Evolutionary conservation across 192 early-diverging fungal species (phyloP), one percentile per base, ranked within the genome.

Genomic region (Coemansia sp.): DNA sequence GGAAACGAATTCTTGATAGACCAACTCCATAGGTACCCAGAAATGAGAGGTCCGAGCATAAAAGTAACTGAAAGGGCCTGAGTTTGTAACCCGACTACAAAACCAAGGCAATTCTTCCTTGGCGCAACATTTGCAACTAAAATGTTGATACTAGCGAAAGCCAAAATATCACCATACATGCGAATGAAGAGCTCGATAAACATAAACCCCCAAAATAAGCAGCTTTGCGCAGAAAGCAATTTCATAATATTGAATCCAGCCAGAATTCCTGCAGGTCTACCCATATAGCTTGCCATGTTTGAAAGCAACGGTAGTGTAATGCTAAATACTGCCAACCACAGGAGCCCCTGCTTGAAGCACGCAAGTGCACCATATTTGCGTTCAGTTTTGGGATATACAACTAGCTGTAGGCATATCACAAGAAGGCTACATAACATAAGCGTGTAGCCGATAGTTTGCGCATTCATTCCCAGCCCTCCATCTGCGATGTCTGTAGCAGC

Each of bases 381-480:
- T 15, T 70, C 74, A 4, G 81, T 40, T 1, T 61, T 37, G 3
- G 82, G 85, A 20, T 84, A 85, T 0, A 72, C 29, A 0, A 83
- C 55, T 0, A 88, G 70, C 59, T 88, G 87, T 15, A 83, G 43
- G 21, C 77, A 74, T 18, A 88, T 30, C 4, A 82, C 74, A 8
- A 68, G 59, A 2, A 74, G 34, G 2, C 82, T 74, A 0, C 75
- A 65, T 10, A 73, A 40, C 0, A 79, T 60, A 33, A 88, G 43
- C 0, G 82, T 78, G 2, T 75, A 49, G 4, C 86, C 85, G 49
- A 88, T 85, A 21, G 68, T 59, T 28, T 70, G 73, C 2, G 82
- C 51, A n/a, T 46, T 58, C 26, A 86, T 70, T 0, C 85, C 86
- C 2, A 88, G 67, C 4, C 86, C 86, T 42, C 86, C 86, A 6